phyloP scores from a whole-genome alignment of 2,329 filamentous ascomycete species.

The Alternaria sp. region DNA sequence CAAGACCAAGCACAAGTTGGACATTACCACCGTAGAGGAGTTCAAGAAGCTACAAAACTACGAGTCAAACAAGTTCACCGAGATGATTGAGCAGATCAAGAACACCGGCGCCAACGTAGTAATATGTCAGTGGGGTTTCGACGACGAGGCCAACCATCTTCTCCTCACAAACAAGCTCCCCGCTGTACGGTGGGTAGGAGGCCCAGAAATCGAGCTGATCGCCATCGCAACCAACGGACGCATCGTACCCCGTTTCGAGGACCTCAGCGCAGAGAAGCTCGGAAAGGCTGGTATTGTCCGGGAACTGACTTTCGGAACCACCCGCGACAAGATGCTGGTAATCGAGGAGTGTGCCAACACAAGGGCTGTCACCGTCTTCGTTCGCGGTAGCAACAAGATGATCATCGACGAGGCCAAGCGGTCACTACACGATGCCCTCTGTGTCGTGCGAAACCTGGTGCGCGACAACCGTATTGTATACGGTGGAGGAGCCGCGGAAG shows the following conservation, averaged over 20 bases:
- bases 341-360: slow-evolving; percentile 99
- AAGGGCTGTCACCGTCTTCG: slow-evolving; percentile 92
- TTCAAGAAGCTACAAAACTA: slow-evolving; percentile 98
- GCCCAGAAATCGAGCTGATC: slow-evolving; percentile 97
- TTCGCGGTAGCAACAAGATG: slow-evolving; percentile 99
- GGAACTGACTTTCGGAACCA: slow-evolving; percentile 97
- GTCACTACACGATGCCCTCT: slow-evolving; percentile 95
- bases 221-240: slow-evolving; percentile 98
- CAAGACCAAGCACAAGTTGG: slow-evolving; percentile 99
- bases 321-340: slow-evolving; percentile 98
- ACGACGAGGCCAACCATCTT: slow-evolving; percentile 97
- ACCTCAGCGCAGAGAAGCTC: slow-evolving; percentile 88
- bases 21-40: slow-evolving; percentile 95
- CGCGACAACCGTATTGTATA: slow-evolving; percentile 97
- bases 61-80: slow-evolving; percentile 93
- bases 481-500: slow-evolving; percentile 94
- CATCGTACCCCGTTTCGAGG: slow-evolving; percentile 97
- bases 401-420: slow-evolving; percentile 99
- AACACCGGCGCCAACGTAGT: slow-evolving; percentile 95
- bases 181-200: slow-evolving; percentile 96
- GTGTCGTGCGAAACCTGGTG: slow-evolving; percentile 95
- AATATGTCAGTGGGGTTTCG: slow-evolving; percentile 99
- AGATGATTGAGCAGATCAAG: slow-evolving; percentile 99
- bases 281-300: slow-evolving; percentile 87
- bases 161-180: slow-evolving; percentile 95